Percentiles rank a stretch among this genome's conserved stretches.
Conservation (phyloP, 208 protist species). For the Crithidia sp. region DNA sequence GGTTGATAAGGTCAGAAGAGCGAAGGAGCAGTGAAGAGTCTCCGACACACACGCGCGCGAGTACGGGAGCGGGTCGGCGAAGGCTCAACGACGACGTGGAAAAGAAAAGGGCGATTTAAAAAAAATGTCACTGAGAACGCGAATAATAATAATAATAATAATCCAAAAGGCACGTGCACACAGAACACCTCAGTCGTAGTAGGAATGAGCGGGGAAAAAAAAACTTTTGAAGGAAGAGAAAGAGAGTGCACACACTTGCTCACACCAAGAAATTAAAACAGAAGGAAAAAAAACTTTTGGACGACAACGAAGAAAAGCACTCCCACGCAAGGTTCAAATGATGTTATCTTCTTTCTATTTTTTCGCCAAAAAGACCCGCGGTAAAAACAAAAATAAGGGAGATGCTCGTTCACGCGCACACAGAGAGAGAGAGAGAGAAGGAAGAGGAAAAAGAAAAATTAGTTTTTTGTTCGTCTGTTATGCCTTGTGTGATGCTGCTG, state of each 20-base stretch:
- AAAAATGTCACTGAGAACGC: too few relatives aligned
- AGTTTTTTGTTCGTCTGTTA: too few relatives aligned
- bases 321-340: background rate
- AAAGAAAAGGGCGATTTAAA: too few relatives aligned
- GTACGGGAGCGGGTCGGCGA: too few relatives aligned
- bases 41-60: too few relatives aligned
- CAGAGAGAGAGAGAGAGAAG: background rate
- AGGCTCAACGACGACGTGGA: too few relatives aligned
- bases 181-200: background rate
- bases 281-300: slow-evolving; percentile 1
- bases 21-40: too few relatives aligned
- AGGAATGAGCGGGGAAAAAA: background rate
- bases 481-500: too few relatives aligned
- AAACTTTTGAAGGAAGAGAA: slow-evolving; percentile 1
- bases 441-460: background rate
- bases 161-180: too few relatives aligned
- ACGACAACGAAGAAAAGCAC: background rate
- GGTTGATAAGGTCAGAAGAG: background rate
- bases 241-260: background rate
- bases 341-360: background rate
- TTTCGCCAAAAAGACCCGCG: background rate
- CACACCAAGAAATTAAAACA: background rate
- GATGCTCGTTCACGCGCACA: background rate
- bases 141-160: too few relatives aligned
- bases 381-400: slow-evolving; percentile 3